These are phyloP conservation scores for Rhodocollybia butyracea DNA, from an alignment of 768 basidiomycete genomes.

Conservation along the genomic window DNA sequence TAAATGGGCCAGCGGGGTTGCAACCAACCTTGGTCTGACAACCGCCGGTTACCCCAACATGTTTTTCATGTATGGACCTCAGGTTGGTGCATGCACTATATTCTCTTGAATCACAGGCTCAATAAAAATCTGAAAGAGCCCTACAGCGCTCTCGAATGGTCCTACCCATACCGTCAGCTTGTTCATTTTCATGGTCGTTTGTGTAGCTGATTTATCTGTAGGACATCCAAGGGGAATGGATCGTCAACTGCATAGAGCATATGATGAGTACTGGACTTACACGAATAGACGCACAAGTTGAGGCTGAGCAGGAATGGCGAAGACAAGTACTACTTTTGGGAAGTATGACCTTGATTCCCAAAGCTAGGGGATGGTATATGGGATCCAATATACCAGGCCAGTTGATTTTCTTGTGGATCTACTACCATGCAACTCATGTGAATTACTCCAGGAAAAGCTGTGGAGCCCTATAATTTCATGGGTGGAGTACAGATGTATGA, in stretches of 20 bases:
- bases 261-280: constrained; percentile 12
- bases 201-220: background rate
- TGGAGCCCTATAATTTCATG: background rate
- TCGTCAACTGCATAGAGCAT: constrained; percentile 16
- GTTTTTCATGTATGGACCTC: constrained; percentile 16
- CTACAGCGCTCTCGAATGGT: constrained; percentile 13
- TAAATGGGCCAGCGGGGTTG: constrained; percentile 7
- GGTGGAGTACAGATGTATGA: background rate
- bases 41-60: constrained; percentile 14
- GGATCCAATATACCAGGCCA: constrained; percentile 12
- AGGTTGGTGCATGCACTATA: too few relatives aligned
- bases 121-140: too few relatives aligned
- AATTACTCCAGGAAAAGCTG: background rate
- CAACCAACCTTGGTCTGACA: constrained; percentile 14
- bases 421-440: background rate
- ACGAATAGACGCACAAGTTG: background rate
- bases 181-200: background rate
- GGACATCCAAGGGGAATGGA: constrained; percentile 24
- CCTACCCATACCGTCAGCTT: constrained; percentile 12
- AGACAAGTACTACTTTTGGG: background rate
- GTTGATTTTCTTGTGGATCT: background rate
- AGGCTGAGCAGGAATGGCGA: background rate
- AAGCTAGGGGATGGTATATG: constrained; percentile 13
- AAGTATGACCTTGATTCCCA: background rate
- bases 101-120: too few relatives aligned